Percentiles rank a stretch among this genome's conserved stretches.
These are phyloP conservation scores for Astrothelium macrocarpum DNA, from an alignment of 495 filamentous ascomycete species.

Conservation along the genomic window DNA sequence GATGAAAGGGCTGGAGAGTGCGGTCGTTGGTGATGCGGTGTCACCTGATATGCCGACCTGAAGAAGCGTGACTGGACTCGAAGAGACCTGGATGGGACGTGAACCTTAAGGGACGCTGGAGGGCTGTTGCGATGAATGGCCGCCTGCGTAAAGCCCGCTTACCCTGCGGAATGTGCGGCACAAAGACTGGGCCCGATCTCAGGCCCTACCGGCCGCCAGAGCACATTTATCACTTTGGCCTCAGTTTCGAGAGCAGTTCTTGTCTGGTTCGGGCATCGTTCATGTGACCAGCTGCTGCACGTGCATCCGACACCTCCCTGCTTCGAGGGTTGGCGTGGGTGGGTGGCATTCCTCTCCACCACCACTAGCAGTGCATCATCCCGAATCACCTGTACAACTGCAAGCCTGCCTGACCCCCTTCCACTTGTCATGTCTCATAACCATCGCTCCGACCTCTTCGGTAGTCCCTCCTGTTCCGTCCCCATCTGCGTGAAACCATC, in stretches of 20 bases:
- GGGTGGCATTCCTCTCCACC: background rate
- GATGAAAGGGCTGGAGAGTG: background rate
- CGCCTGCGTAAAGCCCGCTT: no score
- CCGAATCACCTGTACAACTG: constrained; percentile 3
- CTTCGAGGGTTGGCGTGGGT: background rate
- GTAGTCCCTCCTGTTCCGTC: background rate
- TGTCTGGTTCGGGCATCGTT: constrained; percentile 1
- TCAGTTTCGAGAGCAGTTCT: constrained; percentile 4
- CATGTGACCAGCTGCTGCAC: background rate
- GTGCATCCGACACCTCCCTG: background rate
- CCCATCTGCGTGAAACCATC: background rate
- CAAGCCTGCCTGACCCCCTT: background rate
- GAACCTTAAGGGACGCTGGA: background rate
- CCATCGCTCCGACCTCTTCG: background rate
- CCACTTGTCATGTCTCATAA: background rate
- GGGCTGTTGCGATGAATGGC: background rate
- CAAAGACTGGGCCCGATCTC: background rate
- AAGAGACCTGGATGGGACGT: background rate
- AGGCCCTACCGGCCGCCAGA: background rate
- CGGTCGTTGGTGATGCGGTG: background rate
- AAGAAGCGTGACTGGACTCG: constrained; percentile 3
- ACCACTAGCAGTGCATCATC: background rate
- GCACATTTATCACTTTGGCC: background rate
- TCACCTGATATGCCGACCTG: constrained; percentile 4
- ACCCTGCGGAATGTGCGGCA: background rate